Percentiles rank a stretch among this genome's conserved stretches.
These are phyloP conservation scores for Talaromyces sp. DNA, from an alignment of 2,329 filamentous ascomycete species.

Conservation along the genomic window DNA sequence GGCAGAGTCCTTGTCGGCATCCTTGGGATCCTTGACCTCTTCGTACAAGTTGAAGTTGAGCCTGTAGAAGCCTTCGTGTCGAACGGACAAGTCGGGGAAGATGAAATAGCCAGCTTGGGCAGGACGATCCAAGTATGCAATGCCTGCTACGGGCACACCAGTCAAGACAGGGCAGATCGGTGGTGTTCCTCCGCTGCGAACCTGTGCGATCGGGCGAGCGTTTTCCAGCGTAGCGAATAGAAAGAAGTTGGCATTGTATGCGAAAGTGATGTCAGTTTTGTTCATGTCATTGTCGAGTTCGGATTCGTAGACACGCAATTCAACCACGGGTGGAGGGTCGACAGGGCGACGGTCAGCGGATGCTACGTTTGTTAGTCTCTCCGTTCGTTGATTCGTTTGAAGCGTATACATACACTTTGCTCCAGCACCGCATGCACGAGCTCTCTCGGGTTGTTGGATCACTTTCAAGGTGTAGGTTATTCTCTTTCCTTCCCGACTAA, in stretches of 20 bases:
- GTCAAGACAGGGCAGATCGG: conserved; percentile 79
- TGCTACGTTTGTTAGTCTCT: conserved; percentile 49
- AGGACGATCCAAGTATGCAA: conserved; percentile 92
- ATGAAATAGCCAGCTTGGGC: conserved; percentile 83
- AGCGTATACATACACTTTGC: conserved; percentile 72
- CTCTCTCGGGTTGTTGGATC: conserved; percentile 90
- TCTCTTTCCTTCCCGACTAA: conserved; percentile 71
- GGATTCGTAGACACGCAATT: conserved; percentile 79
- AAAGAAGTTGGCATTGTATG: conserved; percentile 97
- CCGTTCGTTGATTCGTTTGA: conserved; percentile 11
- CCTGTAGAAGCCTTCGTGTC: conserved; percentile 91
- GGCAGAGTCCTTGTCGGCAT: conserved; percentile 62
- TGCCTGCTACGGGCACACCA: conserved; percentile 89
- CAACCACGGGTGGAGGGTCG: conserved; percentile 91
- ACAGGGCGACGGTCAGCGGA: conserved; percentile 88
- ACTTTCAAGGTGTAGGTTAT: conserved; percentile 82
- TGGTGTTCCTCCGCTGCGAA: conserved; percentile 67
- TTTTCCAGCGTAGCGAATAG: conserved; percentile 89
- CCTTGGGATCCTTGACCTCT: conserved; percentile 80
- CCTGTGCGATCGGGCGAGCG: conserved; percentile 77
- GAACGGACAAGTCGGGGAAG: conserved; percentile 92
- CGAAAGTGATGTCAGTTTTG: conserved; percentile 74
- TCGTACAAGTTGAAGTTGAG: conserved; percentile 92
- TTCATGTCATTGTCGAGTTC: conserved; percentile 55
- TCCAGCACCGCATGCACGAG: conserved; percentile 90